Conservation (phyloP, 345 rosid species). For the Pistacia vera region DNA sequence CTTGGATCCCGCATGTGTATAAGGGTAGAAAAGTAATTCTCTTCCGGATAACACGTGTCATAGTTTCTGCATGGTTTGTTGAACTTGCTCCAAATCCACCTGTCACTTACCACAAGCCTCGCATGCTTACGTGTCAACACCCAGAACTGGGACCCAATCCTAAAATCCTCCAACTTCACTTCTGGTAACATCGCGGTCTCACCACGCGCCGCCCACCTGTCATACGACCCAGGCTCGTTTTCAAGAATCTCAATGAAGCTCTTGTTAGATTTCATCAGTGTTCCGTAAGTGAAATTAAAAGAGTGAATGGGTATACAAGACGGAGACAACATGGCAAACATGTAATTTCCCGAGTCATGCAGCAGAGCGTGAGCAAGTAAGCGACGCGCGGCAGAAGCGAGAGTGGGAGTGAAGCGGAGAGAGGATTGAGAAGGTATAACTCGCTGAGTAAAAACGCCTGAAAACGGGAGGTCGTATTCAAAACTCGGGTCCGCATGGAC, state of each 20-base stretch:
- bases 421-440: slow-evolving; percentile 61
- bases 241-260: slow-evolving; percentile 77
- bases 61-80: slow-evolving; percentile 49
- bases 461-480: slow-evolving; percentile 43
- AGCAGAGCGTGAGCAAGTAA: slow-evolving; percentile 69
- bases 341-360: slow-evolving; percentile 53
- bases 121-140: slow-evolving; percentile 71
- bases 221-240: slow-evolving; percentile 54
- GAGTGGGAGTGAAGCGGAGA: slow-evolving; percentile 54
- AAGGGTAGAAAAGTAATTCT: slow-evolving; percentile 78
- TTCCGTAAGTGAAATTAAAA: slow-evolving; percentile 54
- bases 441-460: slow-evolving; percentile 58
- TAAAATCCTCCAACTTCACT: slow-evolving; percentile 63
- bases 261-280: slow-evolving; percentile 35
- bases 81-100: slow-evolving; percentile 61
- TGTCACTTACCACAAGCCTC: slow-evolving; percentile 58
- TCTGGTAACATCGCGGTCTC: slow-evolving; percentile 69
- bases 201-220: slow-evolving; percentile 86
- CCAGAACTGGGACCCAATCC: slow-evolving; percentile 94
- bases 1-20: slow-evolving; percentile 58
- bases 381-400: slow-evolving; percentile 71
- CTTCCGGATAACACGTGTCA: slow-evolving; percentile 73
- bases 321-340: slow-evolving; percentile 73
- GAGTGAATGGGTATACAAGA: slow-evolving; percentile 74
- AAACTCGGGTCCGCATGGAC: slow-evolving; percentile 69